Conservation (phyloP, 306 rosid genomes). For the Alnus glutinosa region DNA sequence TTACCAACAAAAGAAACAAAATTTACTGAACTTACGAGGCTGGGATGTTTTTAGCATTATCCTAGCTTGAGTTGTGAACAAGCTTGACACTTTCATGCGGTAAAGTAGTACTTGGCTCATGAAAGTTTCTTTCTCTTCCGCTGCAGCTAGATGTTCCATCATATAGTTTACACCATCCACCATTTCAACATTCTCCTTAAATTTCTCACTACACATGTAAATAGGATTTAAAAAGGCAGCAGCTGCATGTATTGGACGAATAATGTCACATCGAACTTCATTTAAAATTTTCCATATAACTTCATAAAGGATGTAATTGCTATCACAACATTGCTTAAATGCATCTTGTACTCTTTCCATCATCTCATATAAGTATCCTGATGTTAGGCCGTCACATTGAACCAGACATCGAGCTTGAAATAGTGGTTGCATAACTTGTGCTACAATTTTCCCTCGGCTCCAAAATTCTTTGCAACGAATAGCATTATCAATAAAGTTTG, state of each 20-base stretch:
- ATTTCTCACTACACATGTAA: not conserved
- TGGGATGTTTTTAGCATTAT: not conserved
- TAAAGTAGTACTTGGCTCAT: not conserved
- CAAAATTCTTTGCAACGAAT: constrained; percentile 3
- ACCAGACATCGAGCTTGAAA: not conserved
- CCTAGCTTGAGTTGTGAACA: not conserved
- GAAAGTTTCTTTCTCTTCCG: not conserved
- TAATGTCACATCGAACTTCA: not conserved
- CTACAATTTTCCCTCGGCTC: not conserved
- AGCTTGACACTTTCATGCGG: not conserved
- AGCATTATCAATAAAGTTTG: not conserved
- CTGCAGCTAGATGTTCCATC: not conserved
- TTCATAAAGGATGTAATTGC: not conserved
- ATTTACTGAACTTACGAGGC: not conserved
- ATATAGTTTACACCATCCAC: not conserved
- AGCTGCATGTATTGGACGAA: constrained; percentile 4
- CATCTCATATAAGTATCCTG: constrained; percentile 2
- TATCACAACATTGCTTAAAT: not conserved
- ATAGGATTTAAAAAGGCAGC: constrained; percentile 5
- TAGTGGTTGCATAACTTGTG: not conserved
- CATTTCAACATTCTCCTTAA: not conserved
- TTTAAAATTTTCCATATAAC: not conserved
- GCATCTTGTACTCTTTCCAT: not conserved
- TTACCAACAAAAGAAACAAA: not conserved
- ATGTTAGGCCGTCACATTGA: not conserved